Percentiles rank a stretch among this genome's conserved stretches.
Conservation (phyloP, 768 basidiomycete species). For the Chalciporus pseudorubinellus region DNA sequence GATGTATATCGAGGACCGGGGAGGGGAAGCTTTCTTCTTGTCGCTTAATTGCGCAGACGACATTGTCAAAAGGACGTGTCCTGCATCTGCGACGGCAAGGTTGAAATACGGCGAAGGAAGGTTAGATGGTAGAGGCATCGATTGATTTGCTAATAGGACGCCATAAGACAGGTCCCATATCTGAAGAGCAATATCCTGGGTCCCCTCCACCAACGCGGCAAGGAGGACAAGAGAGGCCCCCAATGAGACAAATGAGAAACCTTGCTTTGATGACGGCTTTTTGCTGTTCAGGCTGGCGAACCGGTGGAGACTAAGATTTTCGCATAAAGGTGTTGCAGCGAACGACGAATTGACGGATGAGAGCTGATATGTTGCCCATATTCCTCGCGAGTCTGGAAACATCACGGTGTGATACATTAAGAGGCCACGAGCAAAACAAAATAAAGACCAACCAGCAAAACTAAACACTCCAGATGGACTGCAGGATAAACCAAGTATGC, state of each 20-base stretch:
- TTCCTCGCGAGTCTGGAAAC: constrained; percentile 41
- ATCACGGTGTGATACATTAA: not conserved
- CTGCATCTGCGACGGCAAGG: constrained; percentile 36
- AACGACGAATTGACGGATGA: constrained; percentile 25
- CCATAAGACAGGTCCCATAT: constrained; percentile 72
- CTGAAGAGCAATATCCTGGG: constrained; percentile 49
- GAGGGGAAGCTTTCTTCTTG: constrained; percentile 9
- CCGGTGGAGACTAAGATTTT: constrained; percentile 22
- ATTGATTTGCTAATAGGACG: constrained; percentile 55
- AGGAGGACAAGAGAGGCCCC: constrained; percentile 60
- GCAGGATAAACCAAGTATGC: constrained; percentile 21
- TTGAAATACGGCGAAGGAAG: constrained; percentile 30
- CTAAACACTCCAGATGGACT: constrained; percentile 49
- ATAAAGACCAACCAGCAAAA: constrained; percentile 43
- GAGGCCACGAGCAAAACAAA: not conserved
- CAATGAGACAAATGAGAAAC: constrained; percentile 45
- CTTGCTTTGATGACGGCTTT: constrained; percentile 8
- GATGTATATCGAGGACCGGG: constrained; percentile 54
- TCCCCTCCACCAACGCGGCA: constrained; percentile 36
- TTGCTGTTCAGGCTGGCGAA: constrained; percentile 12
- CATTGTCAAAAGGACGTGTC: constrained; percentile 53
- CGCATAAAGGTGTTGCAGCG: constrained; percentile 17
- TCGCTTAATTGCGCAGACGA: constrained; percentile 32
- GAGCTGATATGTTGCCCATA: constrained; percentile 41
- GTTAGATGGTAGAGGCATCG: constrained; percentile 48